Evolutionary conservation across 148 eudicot species (phyloP), one percentile per base, ranked within the genome.

Genomic region (Amaranthus cruentus): DNA sequence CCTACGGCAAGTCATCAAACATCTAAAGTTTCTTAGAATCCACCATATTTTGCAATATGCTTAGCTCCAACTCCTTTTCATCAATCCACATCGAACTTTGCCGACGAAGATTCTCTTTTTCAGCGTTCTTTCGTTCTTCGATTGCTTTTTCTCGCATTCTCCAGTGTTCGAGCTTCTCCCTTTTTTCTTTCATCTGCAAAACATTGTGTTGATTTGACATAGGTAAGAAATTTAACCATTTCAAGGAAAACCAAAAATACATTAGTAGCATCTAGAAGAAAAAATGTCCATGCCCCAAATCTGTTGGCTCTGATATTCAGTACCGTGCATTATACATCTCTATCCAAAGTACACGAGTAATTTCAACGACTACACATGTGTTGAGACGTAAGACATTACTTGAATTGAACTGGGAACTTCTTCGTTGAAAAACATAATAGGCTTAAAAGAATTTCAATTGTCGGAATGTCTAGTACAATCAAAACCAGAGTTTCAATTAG

Each of bases 161-260:
- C 94, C 94, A 87, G 78, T 88, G 88, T 62, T 89, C 97, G 46
- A 88, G 90, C 81, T 89, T 89, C 80, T 87, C 86, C 18, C 78
- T 78, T 83, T 84, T 85, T 81, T 91, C 97, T 89, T 88, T 91
- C 74, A 88, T 67, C 97, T 91, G 88, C 75, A 79, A 15, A 47
- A 44, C 1, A 55, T 47, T 62, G 66, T 14, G 12, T 69, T 9
- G 58, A 59, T 58, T 12, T 67, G 57, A 75, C 13, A 48, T 13
- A 18, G 4, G 1, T 48, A n/a, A 68, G 47, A 66, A 3, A 66
- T 28, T 47, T 9, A 18, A 52, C 12, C 28, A 49, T 4, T 13
- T 38, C 38, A 0, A 11, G 8, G 14, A 11, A 61, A 50, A 50
- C 38, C 38, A 28, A 28, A 28, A 28, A 28, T 0, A 28, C 38